Base-by-base conservation (phyloP, 495 filamentous ascomycete species). In the Jackrogersella minutella region DNA sequence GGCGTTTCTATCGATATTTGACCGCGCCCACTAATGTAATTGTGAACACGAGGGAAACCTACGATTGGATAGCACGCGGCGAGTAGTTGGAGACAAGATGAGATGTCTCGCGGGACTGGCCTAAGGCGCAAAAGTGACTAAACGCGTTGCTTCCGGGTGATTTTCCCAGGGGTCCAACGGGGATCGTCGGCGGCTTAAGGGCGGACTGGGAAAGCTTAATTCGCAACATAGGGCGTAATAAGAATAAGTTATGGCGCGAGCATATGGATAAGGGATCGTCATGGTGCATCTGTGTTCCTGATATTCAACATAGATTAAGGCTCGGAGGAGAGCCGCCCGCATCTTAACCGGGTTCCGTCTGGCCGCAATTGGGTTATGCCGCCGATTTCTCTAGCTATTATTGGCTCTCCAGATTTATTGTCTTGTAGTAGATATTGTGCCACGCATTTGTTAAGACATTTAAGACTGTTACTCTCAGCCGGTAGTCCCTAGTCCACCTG, bases 241-340 rank as follows among this genome's bases (percentile, higher is more conserved):
- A 56, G 24, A 59, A 49, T 63, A 33, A 21, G 41, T 50, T 49
- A 69, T 69, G 60, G 66, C 66, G 66, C 56, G 40, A 69, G 56
- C 49, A 28, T 60, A 40, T 43, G 66, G 66, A 40, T 54, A 0
- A 11, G 17, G 28, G 66, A 64, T 64, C 56, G 66, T 64, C 56
- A 69, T 57, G 60, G 16, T 58, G 66, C 60, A 64, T 69, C 49
- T 52, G 40, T 11, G 60, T 64, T 57, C 66, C 56, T 61, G 60
- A 60, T 64, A 69, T 64, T 64, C 50, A 43, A 43, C 9, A 58
- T 67, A 69, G 30, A 69, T 69, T 69, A 69, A 64, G 41, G 37
- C 30, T 47, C 66, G 66, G 66, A 69, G 50, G 55, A 57, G 36
- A 43, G 41, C 37, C 60, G 43, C 60, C 66, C 66, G 66, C 51